Conservation (phyloP, 139 green algal species). For the Raphidocelis subcapitata region DNA sequence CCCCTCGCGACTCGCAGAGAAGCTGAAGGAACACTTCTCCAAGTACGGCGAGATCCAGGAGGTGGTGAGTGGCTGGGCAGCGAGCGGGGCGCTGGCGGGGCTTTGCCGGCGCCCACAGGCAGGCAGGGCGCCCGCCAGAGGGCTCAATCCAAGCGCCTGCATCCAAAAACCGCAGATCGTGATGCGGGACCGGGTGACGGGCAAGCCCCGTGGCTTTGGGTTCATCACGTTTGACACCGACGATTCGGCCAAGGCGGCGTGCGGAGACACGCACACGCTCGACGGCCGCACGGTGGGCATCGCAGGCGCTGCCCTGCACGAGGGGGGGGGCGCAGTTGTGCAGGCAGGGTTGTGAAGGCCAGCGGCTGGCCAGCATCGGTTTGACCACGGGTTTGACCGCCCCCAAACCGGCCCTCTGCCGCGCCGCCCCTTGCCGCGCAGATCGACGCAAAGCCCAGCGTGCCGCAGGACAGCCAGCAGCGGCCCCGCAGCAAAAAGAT, state of each 20-base stretch:
- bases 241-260: slow-evolving; percentile 55
- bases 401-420: too few species aligned
- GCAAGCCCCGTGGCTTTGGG: slow-evolving; percentile 74
- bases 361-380: too few species aligned
- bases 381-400: too few species aligned
- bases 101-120: too few species aligned
- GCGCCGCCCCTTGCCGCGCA: too few species aligned
- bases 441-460: slow-evolving; percentile 85
- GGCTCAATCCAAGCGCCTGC: too few species aligned
- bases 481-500: slow-evolving; percentile 75
- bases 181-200: slow-evolving; percentile 70
- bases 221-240: slow-evolving; percentile 77
- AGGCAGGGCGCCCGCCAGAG: too few species aligned
- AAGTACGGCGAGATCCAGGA: slow-evolving; percentile 70
- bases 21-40: slow-evolving; percentile 63
- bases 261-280: slow-evolving; percentile 59
- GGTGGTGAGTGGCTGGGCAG: slow-evolving; percentile 49
- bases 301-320: too few species aligned
- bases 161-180: slow-evolving; percentile 78
- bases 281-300: slow-evolving; percentile 53
- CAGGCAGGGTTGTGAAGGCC: too few species aligned
- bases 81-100: too few species aligned
- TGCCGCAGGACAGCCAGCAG: slow-evolving; percentile 56
- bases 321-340: too few species aligned
- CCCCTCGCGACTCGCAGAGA: slow-evolving; percentile 48